Percentiles rank a stretch among this genome's conserved stretches.
These are phyloP conservation scores for Lantana camara DNA, from an alignment of 257 asterid genomes.

Conservation along the genomic window DNA sequence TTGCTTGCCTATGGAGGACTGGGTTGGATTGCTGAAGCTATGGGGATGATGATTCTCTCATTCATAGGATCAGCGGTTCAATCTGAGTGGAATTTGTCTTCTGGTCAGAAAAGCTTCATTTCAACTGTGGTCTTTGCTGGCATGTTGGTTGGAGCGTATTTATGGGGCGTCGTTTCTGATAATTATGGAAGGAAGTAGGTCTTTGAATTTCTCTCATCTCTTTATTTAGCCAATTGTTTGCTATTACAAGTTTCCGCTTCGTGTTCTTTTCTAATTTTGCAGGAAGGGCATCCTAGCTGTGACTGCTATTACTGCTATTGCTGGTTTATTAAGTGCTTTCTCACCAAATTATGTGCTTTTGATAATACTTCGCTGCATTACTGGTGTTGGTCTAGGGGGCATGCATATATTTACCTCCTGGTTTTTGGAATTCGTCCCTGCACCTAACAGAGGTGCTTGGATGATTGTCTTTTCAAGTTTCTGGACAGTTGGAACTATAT, in stretches of 20 bases:
- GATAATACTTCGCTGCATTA: conserved; percentile 41
- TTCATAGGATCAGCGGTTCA: conserved; percentile 50
- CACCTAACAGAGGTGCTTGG: conserved; percentile 52
- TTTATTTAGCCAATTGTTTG: not conserved
- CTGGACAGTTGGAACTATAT: conserved; percentile 59
- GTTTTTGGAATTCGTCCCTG: conserved; percentile 56
- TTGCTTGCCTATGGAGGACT: conserved; percentile 50
- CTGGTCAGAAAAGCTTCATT: conserved; percentile 45
- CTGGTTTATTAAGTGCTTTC: conserved; percentile 52
- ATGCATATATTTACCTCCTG: conserved; percentile 42
- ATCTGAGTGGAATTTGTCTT: conserved; percentile 44
- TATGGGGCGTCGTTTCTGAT: conserved; percentile 46
- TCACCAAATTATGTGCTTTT: conserved; percentile 47
- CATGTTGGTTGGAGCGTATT: conserved; percentile 47
- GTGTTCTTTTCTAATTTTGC: not conserved
- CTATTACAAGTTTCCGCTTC: not conserved
- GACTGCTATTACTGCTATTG: conserved; percentile 38
- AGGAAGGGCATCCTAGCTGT: conserved; percentile 51
- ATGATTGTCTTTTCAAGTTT: conserved; percentile 52
- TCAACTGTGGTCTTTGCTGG: conserved; percentile 54
- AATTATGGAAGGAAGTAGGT: conserved; percentile 43
- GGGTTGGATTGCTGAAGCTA: conserved; percentile 50
- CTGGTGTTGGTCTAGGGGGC: conserved; percentile 56
- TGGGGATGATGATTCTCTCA: conserved; percentile 54
- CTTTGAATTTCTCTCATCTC: not conserved